Evolutionary conservation across 108 stramenopile genomes (phyloP).

Genomic region (Cyclotella distinguenda): DNA sequence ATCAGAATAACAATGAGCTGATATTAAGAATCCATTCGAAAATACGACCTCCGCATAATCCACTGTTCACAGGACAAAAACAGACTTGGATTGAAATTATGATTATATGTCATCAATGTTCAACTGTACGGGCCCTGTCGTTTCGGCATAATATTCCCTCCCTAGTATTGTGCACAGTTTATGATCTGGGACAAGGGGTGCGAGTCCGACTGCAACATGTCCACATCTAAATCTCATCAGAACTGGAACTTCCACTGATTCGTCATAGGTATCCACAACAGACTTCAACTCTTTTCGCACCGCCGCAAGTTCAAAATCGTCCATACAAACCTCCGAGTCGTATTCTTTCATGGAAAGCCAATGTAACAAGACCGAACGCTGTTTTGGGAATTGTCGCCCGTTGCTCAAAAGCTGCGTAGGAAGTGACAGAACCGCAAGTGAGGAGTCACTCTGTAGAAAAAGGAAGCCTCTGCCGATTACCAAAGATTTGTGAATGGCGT

Average conservation of each 20-base stretch:
- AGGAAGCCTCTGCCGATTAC: conserved; percentile 66
- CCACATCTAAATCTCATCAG: conserved; percentile 81
- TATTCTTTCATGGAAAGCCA: conserved; percentile 83
- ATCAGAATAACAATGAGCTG: background rate
- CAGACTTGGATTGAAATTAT: background rate
- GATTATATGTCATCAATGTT: conserved; percentile 75
- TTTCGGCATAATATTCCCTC: conserved; percentile 63
- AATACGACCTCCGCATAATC: too few relatives aligned
- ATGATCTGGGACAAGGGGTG: conserved; percentile 72
- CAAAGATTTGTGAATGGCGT: conserved; percentile 58
- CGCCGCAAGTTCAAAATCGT: conserved; percentile 83
- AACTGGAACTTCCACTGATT: conserved; percentile 60
- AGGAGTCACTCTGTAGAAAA: conserved; percentile 73
- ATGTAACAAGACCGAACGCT: conserved; percentile 68
- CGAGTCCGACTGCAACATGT: conserved; percentile 71
- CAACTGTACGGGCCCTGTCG: conserved; percentile 65
- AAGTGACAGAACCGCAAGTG: conserved; percentile 68
- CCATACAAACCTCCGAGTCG: conserved; percentile 76
- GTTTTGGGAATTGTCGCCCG: conserved; percentile 48
- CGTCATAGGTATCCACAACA: conserved; percentile 66
- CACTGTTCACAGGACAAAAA: too few relatives aligned
- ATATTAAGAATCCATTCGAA: too few relatives aligned
- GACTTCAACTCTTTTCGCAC: conserved; percentile 58
- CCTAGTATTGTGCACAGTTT: conserved; percentile 69
- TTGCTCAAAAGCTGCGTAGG: conserved; percentile 45